Conservation (phyloP, 75 land plant genomes). For the Selaginella tamariscina region DNA sequence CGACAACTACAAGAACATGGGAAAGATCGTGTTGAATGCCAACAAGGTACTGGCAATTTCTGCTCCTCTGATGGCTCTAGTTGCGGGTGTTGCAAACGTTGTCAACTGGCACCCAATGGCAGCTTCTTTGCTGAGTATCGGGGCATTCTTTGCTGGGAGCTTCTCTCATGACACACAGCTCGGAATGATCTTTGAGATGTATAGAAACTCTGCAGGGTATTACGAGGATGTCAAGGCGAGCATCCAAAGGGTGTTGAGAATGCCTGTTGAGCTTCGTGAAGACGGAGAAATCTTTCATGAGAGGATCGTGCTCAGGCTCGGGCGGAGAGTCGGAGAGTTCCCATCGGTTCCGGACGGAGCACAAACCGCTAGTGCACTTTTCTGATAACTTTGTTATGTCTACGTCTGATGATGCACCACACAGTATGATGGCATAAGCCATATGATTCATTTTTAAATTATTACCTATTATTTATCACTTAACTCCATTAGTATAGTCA, state of each 20-base stretch:
- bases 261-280: slow-evolving; percentile 11
- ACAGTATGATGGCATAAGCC: neutral
- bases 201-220: slow-evolving; percentile 38
- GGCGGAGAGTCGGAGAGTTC: neutral
- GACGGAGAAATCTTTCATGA: slow-evolving; percentile 18
- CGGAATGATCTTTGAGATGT: slow-evolving; percentile 61
- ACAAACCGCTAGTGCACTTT: neutral
- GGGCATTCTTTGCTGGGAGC: slow-evolving; percentile 22
- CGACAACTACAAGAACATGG: slow-evolving; percentile 19
- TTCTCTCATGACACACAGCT: slow-evolving; percentile 50
- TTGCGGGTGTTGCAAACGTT: slow-evolving; percentile 19
- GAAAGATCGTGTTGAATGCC: slow-evolving; percentile 20
- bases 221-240: slow-evolving; percentile 34
- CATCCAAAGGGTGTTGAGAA: slow-evolving; percentile 28
- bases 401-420: neutral
- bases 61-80: slow-evolving; percentile 29
- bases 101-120: slow-evolving; percentile 9
- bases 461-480: too few relatives aligned
- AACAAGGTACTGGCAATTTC: slow-evolving; percentile 35
- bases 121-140: slow-evolving; percentile 28
- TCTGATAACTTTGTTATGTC: neutral
- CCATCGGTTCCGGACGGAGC: neutral
- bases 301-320: slow-evolving; percentile 11
- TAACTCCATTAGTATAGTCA: too few relatives aligned
- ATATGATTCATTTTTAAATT: neutral